phyloP scores from a whole-genome alignment of 331 rosid species.

The Phaseolus coccineus region DNA sequence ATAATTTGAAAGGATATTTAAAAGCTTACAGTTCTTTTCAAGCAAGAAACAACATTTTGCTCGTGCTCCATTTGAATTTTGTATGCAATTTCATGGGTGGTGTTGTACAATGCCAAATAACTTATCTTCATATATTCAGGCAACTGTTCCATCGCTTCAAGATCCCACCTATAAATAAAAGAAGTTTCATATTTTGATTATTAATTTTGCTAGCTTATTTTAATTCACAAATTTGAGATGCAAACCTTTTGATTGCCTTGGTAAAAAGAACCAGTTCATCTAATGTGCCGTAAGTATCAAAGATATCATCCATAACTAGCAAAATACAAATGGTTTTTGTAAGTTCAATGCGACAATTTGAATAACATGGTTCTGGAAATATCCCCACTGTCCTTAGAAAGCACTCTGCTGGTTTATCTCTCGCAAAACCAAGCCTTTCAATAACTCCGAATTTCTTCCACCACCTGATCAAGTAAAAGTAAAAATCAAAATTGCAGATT shows the following conservation, averaged over 20 bases:
- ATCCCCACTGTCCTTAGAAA: conserved; percentile 59
- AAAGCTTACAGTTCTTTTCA: conserved; percentile 53
- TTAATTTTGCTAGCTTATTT: background rate
- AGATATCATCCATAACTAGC: conserved; percentile 55
- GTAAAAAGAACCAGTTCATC: conserved; percentile 59
- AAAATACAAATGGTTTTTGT: conserved; percentile 52
- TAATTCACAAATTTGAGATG: background rate
- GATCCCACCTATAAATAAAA: conserved; percentile 53
- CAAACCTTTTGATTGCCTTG: conserved; percentile 56
- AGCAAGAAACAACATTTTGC: conserved; percentile 38
- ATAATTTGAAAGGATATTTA: background rate
- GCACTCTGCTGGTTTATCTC: conserved; percentile 61
- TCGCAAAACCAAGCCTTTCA: conserved; percentile 52
- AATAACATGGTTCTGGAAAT: conserved; percentile 51
- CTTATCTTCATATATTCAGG: conserved; percentile 62
- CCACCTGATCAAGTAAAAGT: conserved; percentile 49
- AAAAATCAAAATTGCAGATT: background rate
- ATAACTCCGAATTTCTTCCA: conserved; percentile 57
- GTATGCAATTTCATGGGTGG: conserved; percentile 55
- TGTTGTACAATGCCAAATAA: conserved; percentile 57
- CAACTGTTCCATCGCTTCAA: conserved; percentile 49
- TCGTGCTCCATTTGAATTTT: conserved; percentile 49
- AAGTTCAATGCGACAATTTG: conserved; percentile 54
- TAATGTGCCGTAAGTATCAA: conserved; percentile 52
- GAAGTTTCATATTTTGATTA: background rate